Evolutionary conservation across 805 yeast species (phyloP), one percentile per base, ranked within the genome.

Genomic region (Metschnikowia lachancei): DNA sequence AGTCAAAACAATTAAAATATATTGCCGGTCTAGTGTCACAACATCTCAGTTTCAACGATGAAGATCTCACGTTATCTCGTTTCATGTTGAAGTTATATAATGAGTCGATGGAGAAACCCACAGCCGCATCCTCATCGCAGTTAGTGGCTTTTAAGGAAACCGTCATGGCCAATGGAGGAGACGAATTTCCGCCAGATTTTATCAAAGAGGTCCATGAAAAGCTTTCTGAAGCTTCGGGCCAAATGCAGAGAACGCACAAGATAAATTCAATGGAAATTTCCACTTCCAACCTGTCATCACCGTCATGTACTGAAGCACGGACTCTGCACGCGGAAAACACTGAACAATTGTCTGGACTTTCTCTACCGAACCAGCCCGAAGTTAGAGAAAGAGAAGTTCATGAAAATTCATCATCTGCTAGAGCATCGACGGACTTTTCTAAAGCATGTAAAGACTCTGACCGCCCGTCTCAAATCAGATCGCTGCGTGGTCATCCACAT

Each of bases 141-240:
- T 41, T 36, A 18, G 37, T 32, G 24, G 14, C 39, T 3, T 57
- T 54, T 47, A 41, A 56, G 20, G 39, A 41, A 28, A 48, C 58
- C 8, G 52, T 71, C 14, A 44, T 50, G 17, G 60, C 58, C n/a
- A 70, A 70, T 52, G 76, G 77, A 1, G 76, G 75, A 4, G 68
- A 62, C 10, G 72, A 64, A 18, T 71, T 72, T 43, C 74, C 76
- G 1, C 45, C 35, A 10, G 60, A 56, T 34, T 70, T 72, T 45
- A 49, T 67, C 2, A 43, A 44, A 12, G 55, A 56, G 7, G 59
- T 63, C 7, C 60, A 54, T 45, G 54, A 53, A 4, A 14, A 14
- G n/a, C 22, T 44, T 52, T 10, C 47, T 53, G 22, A 8, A 31
- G 19, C 5, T 10, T 17, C 4, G 6, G 10, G 3, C 13, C 32